Conservation (phyloP, 1,284 basidiomycete genomes). For the Inonotus obliquus region DNA sequence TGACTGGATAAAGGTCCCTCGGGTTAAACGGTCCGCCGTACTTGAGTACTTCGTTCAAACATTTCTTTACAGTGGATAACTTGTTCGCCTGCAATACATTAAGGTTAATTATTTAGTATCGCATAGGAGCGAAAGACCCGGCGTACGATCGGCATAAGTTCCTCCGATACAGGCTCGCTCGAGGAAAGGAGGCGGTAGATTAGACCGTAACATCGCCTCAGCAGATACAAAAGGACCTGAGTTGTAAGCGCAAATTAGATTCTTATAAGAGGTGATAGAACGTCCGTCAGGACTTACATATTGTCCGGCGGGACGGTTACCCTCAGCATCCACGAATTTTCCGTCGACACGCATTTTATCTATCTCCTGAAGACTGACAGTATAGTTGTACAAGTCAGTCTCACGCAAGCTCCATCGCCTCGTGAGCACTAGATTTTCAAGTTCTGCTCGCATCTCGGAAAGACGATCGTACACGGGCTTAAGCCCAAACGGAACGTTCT, state of each 20-base stretch:
- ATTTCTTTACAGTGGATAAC: conserved; percentile 91
- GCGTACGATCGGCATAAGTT: conserved; percentile 91
- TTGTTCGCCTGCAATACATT: conserved; percentile 75
- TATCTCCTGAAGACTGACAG: conserved; percentile 91
- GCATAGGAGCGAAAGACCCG: conserved; percentile 9
- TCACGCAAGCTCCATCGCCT: conserved; percentile 97
- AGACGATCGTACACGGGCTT: conserved; percentile 96
- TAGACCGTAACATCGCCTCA: conserved; percentile 93
- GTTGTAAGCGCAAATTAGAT: not conserved
- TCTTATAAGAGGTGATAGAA: not conserved
- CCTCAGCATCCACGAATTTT: conserved; percentile 94
- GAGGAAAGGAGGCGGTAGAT: conserved; percentile 94
- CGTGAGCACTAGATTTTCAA: conserved; percentile 89
- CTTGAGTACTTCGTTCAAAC: conserved; percentile 95
- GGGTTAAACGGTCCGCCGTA: conserved; percentile 94
- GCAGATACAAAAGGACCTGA: conserved; percentile 87
- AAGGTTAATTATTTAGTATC: conserved; percentile 12
- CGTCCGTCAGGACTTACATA: conserved; percentile 54
- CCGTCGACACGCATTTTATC: conserved; percentile 96
- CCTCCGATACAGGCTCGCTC: conserved; percentile 98
- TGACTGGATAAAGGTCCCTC: conserved; percentile 92
- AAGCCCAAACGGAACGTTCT: conserved; percentile 82
- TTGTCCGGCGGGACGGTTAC: conserved; percentile 87
- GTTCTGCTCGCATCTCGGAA: conserved; percentile 77
- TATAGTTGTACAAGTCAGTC: conserved; percentile 95